Evolutionary conservation across 768 basidiomycete species (phyloP).

Genomic region (Tylopilus sp.): DNA sequence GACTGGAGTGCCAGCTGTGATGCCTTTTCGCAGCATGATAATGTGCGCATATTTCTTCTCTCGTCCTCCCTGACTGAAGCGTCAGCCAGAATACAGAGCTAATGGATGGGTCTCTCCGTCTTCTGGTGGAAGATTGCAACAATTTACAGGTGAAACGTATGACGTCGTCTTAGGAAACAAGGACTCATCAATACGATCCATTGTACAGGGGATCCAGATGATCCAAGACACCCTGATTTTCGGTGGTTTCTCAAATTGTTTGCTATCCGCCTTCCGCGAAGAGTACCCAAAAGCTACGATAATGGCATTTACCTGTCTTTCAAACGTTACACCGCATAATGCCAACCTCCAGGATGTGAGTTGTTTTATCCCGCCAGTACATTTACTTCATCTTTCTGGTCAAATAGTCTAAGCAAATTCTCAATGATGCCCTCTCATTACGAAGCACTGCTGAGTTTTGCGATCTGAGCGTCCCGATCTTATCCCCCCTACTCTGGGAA

Average conservation of each 20-base stretch:
- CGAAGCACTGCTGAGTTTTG: conserved; percentile 48
- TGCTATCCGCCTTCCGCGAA: conserved; percentile 62
- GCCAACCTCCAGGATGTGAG: conserved; percentile 46
- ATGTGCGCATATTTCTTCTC: conserved; percentile 38
- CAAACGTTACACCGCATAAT: conserved; percentile 35
- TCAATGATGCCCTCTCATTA: conserved; percentile 65
- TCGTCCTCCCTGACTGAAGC: background rate
- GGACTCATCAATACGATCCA: background rate
- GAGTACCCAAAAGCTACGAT: conserved; percentile 64
- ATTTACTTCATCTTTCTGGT: background rate
- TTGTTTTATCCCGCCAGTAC: conserved; percentile 1
- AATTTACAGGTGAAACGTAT: conserved; percentile 54
- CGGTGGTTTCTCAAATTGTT: conserved; percentile 58
- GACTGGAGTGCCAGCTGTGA: conserved; percentile 57
- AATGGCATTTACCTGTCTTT: conserved; percentile 56
- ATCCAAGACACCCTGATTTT: conserved; percentile 60
- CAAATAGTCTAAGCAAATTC: conserved; percentile 38
- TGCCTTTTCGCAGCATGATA: conserved; percentile 49
- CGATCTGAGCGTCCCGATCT: conserved; percentile 50
- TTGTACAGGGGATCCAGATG: conserved; percentile 62
- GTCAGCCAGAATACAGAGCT: conserved; percentile 51
- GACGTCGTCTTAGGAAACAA: background rate
- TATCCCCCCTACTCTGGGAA: conserved; percentile 44
- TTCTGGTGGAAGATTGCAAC: conserved; percentile 73
- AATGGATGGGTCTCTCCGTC: conserved; percentile 66